These are phyloP conservation scores for Phalaenopsis aphrodite DNA, from an alignment of 106 monocot genomes.

Conservation along the genomic window DNA sequence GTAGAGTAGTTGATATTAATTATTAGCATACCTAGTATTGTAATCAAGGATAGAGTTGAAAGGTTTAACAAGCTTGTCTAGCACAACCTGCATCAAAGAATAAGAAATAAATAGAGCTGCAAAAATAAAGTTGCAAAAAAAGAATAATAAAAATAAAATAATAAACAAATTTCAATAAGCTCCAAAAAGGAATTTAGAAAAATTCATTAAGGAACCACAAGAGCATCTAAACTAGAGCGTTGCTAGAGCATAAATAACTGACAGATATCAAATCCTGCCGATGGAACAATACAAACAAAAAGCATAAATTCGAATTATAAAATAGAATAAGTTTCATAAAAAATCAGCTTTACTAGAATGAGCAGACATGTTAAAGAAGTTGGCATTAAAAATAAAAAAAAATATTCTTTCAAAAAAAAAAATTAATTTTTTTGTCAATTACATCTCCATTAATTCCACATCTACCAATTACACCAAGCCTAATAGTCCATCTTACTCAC, in stretches of 20 bases:
- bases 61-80: conserved; percentile 93
- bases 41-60: conserved; percentile 76
- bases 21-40: conserved; percentile 70
- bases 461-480: too few species aligned
- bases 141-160: neutral
- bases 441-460: too few species aligned
- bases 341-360: too few species aligned
- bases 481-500: too few species aligned
- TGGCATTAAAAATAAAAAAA: too few species aligned
- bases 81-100: conserved; percentile 48
- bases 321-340: neutral
- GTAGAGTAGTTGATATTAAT: neutral
- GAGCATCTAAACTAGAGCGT: neutral
- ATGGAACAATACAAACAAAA: neutral
- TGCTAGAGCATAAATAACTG: neutral
- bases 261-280: neutral
- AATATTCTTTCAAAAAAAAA: too few species aligned
- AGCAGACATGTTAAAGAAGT: too few species aligned
- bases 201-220: neutral
- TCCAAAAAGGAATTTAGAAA: neutral
- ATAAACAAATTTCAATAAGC: too few species aligned
- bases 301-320: neutral
- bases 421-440: too few species aligned
- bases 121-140: conserved; percentile 1
- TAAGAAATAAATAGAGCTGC: neutral